A percentile compares a stretch with the other conserved stretches of the same genome.
Evolutionary conservation across 352 stramenopile genomes (phyloP).

Genomic region (Globisporangium paroecandrum): DNA sequence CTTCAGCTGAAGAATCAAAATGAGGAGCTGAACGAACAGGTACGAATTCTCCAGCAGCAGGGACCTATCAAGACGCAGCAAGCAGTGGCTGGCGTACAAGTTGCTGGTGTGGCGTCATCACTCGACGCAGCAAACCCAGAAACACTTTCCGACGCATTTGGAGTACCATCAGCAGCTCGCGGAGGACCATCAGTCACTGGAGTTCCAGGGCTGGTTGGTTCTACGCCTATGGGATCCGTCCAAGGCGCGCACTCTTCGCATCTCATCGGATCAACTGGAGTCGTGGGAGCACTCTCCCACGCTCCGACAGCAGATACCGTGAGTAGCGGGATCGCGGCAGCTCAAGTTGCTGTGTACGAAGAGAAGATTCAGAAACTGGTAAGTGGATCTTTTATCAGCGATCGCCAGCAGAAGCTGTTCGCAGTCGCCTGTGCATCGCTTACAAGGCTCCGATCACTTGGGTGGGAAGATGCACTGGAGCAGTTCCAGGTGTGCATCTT

Average conservation of each 20-base stretch:
- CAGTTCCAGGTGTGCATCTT: slow-evolving; percentile 9
- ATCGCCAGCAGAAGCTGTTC: slow-evolving; percentile 9
- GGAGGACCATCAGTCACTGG: slow-evolving; percentile 3
- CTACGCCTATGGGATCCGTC: not conserved
- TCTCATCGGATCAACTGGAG: slow-evolving; percentile 7
- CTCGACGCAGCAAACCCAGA: not conserved
- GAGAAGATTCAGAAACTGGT: slow-evolving; percentile 70
- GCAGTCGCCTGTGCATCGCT: slow-evolving; percentile 8
- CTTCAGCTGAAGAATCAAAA: slow-evolving; percentile 77
- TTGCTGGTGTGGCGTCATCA: not conserved
- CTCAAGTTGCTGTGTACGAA: slow-evolving; percentile 68
- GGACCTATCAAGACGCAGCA: not conserved
- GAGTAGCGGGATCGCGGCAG: slow-evolving; percentile 41
- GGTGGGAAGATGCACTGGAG: slow-evolving; percentile 8
- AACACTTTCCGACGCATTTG: not conserved
- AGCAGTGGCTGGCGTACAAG: not conserved
- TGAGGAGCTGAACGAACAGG: slow-evolving; percentile 64
- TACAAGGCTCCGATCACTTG: slow-evolving; percentile 3
- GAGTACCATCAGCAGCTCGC: not conserved
- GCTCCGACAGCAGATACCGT: slow-evolving; percentile 13
- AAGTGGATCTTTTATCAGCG: slow-evolving; percentile 16
- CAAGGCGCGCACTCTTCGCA: not conserved
- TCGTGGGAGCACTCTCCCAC: slow-evolving; percentile 10
- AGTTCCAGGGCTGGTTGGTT: slow-evolving; percentile 10
- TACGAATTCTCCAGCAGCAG: slow-evolving; percentile 34